phyloP scores from a whole-genome alignment of 2,329 filamentous ascomycete species.

The Annulohypoxylon truncatum region DNA sequence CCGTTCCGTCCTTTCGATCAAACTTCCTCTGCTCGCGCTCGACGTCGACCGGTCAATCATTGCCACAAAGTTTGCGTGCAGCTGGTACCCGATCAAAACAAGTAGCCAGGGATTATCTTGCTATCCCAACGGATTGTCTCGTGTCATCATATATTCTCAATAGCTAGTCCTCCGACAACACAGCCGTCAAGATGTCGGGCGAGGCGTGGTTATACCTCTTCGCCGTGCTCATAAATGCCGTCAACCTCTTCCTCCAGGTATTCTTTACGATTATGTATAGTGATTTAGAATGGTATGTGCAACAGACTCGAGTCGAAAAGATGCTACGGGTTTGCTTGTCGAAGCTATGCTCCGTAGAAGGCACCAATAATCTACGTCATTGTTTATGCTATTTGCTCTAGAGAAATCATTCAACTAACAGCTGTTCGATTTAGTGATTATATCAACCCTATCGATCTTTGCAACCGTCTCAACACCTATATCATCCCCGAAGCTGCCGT shows the following conservation, averaged over 20 bases:
- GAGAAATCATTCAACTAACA: constrained; percentile 45
- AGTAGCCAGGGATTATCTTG: not conserved
- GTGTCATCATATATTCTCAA: not conserved
- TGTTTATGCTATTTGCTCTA: constrained; percentile 19
- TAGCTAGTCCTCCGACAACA: constrained; percentile 12
- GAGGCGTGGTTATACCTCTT: constrained; percentile 99
- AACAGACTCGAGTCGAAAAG: not conserved
- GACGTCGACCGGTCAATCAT: constrained; percentile 7
- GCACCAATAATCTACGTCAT: constrained; percentile 44
- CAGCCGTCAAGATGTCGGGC: constrained; percentile 78
- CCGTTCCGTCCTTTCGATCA: constrained; percentile 8
- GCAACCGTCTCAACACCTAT: constrained; percentile 99
- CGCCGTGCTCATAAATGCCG: constrained; percentile 98
- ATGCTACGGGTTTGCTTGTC: not conserved
- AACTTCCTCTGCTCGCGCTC: constrained; percentile 23
- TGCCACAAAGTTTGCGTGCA: not conserved
- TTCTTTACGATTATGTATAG: constrained; percentile 99
- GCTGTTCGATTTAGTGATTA: constrained; percentile 77
- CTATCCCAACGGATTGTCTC: constrained; percentile 1
- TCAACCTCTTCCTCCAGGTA: constrained; percentile 99
- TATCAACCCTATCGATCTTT: constrained; percentile 99
- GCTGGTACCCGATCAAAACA: constrained; percentile 6
- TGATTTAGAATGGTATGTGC: constrained; percentile 94
- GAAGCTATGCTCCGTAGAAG: constrained; percentile 15
- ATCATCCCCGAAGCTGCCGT: constrained; percentile 98